Conservation (phyloP, 129 eudicot genomes). For the Pittosporum tobira region DNA sequence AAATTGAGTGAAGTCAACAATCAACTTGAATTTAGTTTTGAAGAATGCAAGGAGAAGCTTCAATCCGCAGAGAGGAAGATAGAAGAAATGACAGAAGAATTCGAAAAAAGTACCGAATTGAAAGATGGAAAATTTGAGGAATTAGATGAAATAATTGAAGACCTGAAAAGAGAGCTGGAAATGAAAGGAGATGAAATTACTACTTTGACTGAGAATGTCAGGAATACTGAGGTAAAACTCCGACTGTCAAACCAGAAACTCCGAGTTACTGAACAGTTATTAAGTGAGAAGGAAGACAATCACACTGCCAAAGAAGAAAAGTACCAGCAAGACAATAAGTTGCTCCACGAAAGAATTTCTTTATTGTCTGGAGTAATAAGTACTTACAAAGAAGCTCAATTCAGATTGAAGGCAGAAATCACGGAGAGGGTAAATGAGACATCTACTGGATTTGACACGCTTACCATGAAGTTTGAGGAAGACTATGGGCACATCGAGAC, state of each 20-base stretch:
- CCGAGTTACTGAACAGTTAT: slow-evolving; percentile 75
- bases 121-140: slow-evolving; percentile 35
- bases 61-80: slow-evolving; percentile 38
- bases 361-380: slow-evolving; percentile 30
- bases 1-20: slow-evolving; percentile 30
- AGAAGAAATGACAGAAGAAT: slow-evolving; percentile 42
- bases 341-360: slow-evolving; percentile 44
- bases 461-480: slow-evolving; percentile 69
- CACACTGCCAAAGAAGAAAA: slow-evolving; percentile 43
- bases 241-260: slow-evolving; percentile 82
- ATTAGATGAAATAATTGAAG: slow-evolving; percentile 65
- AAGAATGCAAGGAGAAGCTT: slow-evolving; percentile 29
- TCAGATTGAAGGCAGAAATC: slow-evolving; percentile 26
- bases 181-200: slow-evolving; percentile 60
- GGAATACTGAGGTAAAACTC: slow-evolving; percentile 68
- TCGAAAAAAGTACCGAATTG: slow-evolving; percentile 18
- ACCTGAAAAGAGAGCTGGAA: slow-evolving; percentile 66
- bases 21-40: slow-evolving; percentile 26
- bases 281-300: slow-evolving; percentile 56
- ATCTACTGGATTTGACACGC: slow-evolving; percentile 43
- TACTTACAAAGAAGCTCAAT: slow-evolving; percentile 45
- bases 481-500: slow-evolving; percentile 61
- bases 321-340: slow-evolving; percentile 51
- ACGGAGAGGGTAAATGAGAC: slow-evolving; percentile 41
- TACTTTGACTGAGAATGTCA: slow-evolving; percentile 56